Evolutionary conservation across 495 filamentous ascomycete genomes (phyloP), one percentile per base, ranked within the genome.

Genomic region (Aspergillus leporis): DNA sequence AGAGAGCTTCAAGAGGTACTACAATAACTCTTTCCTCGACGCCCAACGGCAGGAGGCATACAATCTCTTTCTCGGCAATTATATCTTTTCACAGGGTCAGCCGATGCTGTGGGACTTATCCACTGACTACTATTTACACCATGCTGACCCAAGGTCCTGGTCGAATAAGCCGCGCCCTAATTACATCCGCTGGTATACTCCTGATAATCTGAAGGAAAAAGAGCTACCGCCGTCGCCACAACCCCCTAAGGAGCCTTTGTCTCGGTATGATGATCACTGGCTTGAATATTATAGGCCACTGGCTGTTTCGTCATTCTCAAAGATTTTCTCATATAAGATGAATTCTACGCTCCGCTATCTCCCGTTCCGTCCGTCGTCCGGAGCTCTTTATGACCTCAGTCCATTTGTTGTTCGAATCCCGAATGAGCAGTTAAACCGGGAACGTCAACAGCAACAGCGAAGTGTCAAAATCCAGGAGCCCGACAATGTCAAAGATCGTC

Each of bases 1-100:
- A 10, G 94, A 98, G 73, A 96, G 91, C 71, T 97, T 98, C 79
- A 98, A 98, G 70, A 86, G 94, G 31, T 98, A 98, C 75, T 98
- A 98, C 75, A 96, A 98, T 71, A 98, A 98, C 70, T 97, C 93
- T 0, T 98, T 98, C 74, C 81, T 98, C 9, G 94, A 98, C 71
- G 90, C 90, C 19, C 94, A 98, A 68, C 85, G 94, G 43, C 94
- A 98, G 74, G 94, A 98, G 69, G 94, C 95, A 0, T 98, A 98
- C 70, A 98, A 98, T 59, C 84, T 98, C 21, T 98, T 98, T 65
- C 85, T 98, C 14, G 94, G 94, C 7, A 97, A 98, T 66, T 98
- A 98, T 73, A 94, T 91, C 46, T 98, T 89, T 65, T 76, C 84
- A 12, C 90, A 94, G 65, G 94, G 92, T 1, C 88, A 95, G 60